Base-by-base conservation (phyloP, 768 basidiomycete species). In the Psilocybe tampanensis region DNA sequence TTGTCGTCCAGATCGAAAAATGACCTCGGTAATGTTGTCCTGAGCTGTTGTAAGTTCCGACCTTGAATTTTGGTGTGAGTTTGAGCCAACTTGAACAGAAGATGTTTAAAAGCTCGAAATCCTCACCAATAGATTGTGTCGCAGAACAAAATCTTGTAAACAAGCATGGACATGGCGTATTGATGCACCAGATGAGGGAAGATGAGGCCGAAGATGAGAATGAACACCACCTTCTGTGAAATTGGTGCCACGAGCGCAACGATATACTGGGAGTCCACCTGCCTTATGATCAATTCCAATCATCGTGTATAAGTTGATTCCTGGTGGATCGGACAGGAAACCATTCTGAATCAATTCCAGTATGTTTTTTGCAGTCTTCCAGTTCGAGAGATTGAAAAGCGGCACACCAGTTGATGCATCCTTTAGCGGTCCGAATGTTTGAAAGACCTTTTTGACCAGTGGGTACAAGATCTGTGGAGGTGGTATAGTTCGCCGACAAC, bases 201-300 rank as follows among this genome's bases (percentile, higher is more conserved):
- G 22, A 13, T 49, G 56, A 22, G 63, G 33, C 3, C 54, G 58
- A 9, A 73, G 54, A 52, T 67, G 68, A 0, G 61, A 62, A 48
- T 76, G 74, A 7, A 76, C 68, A 17, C 70, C 70, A 33, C 75
- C 72, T 59, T 76, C 70, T 9, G 68, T 69, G 9, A 47, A 52
- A 21, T 75, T 75, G 1, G 75, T 74, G 0, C 72, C 72, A 2
- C 64, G 55, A 1, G 59, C 39, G 49, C 72, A 71, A 0, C 59
- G 60, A 34, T 69, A 72, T 8, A 70, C 53, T 1, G 67, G 57
- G 1, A 70, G 56, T 6, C 60, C 64, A 24, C 47, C 56, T 29
- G 52, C 50, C 24, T 66, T 66, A 3, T 15, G n/a, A 45, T 72
- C 67, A 6, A 63, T 5, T 0, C 64, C 64, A 23, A 66, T 17